These are phyloP conservation scores for Fusarium solani-melongenae DNA, from an alignment of 2,329 filamentous ascomycete genomes.

Conservation along the genomic window DNA sequence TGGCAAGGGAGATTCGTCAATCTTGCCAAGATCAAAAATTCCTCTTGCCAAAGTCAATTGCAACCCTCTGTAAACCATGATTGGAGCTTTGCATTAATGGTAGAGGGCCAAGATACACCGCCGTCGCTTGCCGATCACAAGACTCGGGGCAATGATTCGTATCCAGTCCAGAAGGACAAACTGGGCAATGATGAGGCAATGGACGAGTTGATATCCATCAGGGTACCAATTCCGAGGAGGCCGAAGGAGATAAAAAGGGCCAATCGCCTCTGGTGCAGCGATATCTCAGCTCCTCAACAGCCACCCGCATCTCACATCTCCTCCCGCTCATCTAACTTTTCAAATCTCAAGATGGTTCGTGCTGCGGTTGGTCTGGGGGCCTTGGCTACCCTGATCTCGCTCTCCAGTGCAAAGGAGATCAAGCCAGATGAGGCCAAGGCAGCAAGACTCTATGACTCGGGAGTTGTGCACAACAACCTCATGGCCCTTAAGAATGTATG, in stretches of 20 bases:
- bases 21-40: slow-evolving; percentile 22
- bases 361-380: slow-evolving; percentile 21
- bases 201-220: not conserved
- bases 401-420: slow-evolving; percentile 32
- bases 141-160: not conserved
- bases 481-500: slow-evolving; percentile 30
- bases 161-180: not conserved
- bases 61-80: not conserved
- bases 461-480: slow-evolving; percentile 32
- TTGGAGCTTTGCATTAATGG: slow-evolving; percentile 1
- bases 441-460: slow-evolving; percentile 28
- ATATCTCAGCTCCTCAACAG: not conserved
- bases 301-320: not conserved
- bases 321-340: not conserved
- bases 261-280: not conserved
- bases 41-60: not conserved
- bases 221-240: not conserved
- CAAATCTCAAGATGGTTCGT: slow-evolving; percentile 31
- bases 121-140: not conserved
- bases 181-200: not conserved
- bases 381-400: slow-evolving; percentile 15
- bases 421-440: slow-evolving; percentile 25
- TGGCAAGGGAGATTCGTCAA: slow-evolving; percentile 11
- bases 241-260: slow-evolving; percentile 8
- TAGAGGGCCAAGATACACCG: not conserved